Base-by-base conservation (phyloP, 495 filamentous ascomycete species). In the Trichoderma erinaceum region DNA sequence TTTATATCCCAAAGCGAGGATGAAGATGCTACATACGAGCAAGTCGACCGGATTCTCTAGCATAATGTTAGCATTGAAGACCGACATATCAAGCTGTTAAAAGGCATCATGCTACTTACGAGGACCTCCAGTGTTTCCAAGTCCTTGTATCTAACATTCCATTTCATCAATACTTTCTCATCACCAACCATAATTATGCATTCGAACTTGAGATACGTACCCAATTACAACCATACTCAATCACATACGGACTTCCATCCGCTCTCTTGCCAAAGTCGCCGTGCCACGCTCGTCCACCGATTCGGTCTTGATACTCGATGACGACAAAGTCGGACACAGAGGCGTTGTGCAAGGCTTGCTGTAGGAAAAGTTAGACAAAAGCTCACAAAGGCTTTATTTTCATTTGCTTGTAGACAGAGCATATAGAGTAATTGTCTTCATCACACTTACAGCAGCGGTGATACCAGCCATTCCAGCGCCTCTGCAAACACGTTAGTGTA, bases 191-290 rank as follows among this genome's bases (percentile, higher is more conserved):
- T 15, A 16, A 11, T 16, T 5, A 46, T 46, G 43, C 4, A 46
- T 18, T 46, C 13, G 12, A 38, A 10, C 35, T 38, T 5, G 43
- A 1, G 43, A 46, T 15, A 46, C 43, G 18, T 46, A 92, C 86
- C 88, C 88, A 91, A 69, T 90, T 91, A 11, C 87, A 88, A 12
- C 88, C 88, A 18, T 88, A 76, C 73, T 91, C 88, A n/a, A 91
- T 77, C 1, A 75, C 80, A 75, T 87, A 89, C 4, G 86, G 83
- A 0, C 83, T 79, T 0, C 85, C 84, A 63, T 79, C 74, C 5
- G 76, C 68, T 32, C 79, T 75, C 21, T 75, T 73, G 8, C 90
- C 89, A 73, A 93, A 91, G 0, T 75, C 80, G 0, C 84, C 83
- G 67, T 85, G 77, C 29, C 71, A 73, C n/a, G 81, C 78, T 38